These are phyloP conservation scores for Aspergillus unguis DNA, from an alignment of 2,329 filamentous ascomycete species.

Conservation along the genomic window DNA sequence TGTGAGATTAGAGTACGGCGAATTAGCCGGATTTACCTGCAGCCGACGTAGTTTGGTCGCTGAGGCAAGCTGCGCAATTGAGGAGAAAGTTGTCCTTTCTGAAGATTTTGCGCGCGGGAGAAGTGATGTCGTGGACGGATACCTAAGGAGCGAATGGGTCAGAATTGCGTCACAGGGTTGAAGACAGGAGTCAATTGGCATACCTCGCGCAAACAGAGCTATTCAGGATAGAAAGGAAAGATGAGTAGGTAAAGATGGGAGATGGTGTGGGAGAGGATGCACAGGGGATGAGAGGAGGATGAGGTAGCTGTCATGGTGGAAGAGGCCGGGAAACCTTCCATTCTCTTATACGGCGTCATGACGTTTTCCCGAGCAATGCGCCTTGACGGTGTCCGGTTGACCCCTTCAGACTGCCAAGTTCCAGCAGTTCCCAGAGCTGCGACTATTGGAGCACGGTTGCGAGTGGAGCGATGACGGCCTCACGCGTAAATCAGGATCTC, in stretches of 20 bases:
- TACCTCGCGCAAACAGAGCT: background rate
- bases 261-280: background rate
- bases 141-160: background rate
- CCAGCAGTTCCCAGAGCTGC: slow-evolving; percentile 1
- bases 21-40: background rate
- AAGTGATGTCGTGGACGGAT: background rate
- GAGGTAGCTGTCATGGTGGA: slow-evolving; percentile 7
- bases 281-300: background rate
- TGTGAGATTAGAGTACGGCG: background rate
- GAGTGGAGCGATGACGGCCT: slow-evolving; percentile 27
- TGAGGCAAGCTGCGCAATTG: background rate
- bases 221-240: background rate
- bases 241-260: background rate
- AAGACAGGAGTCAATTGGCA: background rate
- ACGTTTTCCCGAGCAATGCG: slow-evolving; percentile 23
- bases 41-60: background rate
- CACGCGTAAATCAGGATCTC: slow-evolving; percentile 20
- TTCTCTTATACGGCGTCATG: slow-evolving; percentile 18
- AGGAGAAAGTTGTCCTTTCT: background rate
- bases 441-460: slow-evolving; percentile 23
- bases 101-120: background rate
- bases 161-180: background rate
- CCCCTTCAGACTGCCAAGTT: slow-evolving; percentile 10
- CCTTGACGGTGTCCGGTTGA: slow-evolving; percentile 4
- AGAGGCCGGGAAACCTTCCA: slow-evolving; percentile 23